phyloP scores from a whole-genome alignment of 2,329 filamentous ascomycete genomes.

The Claviceps pazoutovae region DNA sequence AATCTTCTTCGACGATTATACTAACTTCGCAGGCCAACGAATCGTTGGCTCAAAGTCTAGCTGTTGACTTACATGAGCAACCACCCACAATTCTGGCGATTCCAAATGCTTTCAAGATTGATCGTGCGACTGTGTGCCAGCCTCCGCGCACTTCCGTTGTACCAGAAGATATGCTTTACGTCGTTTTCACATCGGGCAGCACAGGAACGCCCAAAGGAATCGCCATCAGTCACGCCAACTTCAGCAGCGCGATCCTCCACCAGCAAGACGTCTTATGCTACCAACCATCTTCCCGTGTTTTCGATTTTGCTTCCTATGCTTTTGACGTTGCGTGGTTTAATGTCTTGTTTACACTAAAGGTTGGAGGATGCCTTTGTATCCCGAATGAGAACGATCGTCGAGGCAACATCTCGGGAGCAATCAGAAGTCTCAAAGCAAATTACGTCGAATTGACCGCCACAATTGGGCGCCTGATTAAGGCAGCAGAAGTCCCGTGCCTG shows the following conservation, averaged over 20 bases:
- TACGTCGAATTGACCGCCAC: no score
- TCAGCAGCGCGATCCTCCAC: slow-evolving; percentile 8
- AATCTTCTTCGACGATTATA: slow-evolving; percentile 8
- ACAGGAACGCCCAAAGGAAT: background rate
- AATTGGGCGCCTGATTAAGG: no score
- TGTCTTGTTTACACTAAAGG: no score
- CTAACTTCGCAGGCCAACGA: background rate
- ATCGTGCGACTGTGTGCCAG: no score
- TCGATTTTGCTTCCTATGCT: slow-evolving; percentile 6
- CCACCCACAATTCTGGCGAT: background rate
- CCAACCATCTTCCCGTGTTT: slow-evolving; percentile 18
- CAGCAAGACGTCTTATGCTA: slow-evolving; percentile 15
- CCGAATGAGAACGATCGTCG: no score
- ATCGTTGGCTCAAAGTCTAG: background rate
- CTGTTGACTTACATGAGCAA: no score
- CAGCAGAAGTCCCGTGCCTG: no score
- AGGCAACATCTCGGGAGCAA: no score
- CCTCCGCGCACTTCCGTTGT: background rate
- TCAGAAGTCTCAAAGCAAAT: no score
- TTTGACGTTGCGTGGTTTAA: no score
- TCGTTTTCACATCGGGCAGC: background rate
- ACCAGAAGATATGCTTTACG: background rate
- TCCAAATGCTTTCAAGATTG: no score
- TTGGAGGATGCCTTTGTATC: no score
- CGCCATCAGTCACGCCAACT: background rate